These are phyloP conservation scores for Xanthoceras sorbifolium DNA, from an alignment of 345 rosid species.

Conservation along the genomic window DNA sequence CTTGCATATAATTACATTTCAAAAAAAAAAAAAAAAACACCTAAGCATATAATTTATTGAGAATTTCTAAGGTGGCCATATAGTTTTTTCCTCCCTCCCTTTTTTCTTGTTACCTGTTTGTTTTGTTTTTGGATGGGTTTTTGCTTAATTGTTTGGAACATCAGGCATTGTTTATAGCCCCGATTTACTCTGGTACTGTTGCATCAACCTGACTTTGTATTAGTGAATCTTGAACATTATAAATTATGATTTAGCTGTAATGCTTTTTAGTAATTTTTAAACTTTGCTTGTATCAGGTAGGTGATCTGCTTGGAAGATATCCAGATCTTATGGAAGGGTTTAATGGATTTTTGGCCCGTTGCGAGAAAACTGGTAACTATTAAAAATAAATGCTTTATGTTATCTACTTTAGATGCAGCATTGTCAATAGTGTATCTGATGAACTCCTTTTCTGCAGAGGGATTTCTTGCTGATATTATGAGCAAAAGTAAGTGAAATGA, in stretches of 20 bases:
- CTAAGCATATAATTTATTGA: slow-evolving; percentile 1
- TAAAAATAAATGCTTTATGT: slow-evolving; percentile 20
- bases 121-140: neutral
- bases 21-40: too few species aligned
- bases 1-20: too few species aligned
- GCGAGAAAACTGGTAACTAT: slow-evolving; percentile 79
- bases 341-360: slow-evolving; percentile 74
- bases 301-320: slow-evolving; percentile 72
- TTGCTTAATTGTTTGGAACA: neutral
- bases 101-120: neutral
- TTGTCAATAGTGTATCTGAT: slow-evolving; percentile 24
- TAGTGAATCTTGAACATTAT: neutral
- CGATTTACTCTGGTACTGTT: neutral
- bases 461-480: slow-evolving; percentile 78
- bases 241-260: slow-evolving; percentile 1
- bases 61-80: neutral
- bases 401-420: slow-evolving; percentile 19
- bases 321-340: slow-evolving; percentile 89
- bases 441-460: slow-evolving; percentile 58
- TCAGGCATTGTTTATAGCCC: neutral
- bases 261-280: slow-evolving; percentile 17
- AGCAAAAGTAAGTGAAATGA: slow-evolving; percentile 73
- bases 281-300: slow-evolving; percentile 51
- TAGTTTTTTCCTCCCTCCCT: neutral
- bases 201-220: slow-evolving; percentile 12